phyloP scores from a whole-genome alignment of 176 grass and related monocot species.

The Cymbopogon citratus region DNA sequence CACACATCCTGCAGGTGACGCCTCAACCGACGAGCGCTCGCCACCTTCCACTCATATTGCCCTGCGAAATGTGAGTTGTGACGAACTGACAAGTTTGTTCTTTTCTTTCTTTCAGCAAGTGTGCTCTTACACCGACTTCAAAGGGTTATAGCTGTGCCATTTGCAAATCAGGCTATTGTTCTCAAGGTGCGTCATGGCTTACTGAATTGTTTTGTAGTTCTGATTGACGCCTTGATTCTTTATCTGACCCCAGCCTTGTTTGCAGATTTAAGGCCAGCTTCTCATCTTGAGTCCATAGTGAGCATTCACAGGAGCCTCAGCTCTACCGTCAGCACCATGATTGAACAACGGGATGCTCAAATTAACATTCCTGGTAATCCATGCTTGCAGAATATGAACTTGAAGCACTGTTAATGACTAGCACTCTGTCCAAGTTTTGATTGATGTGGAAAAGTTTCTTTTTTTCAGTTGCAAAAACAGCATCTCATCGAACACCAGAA shows the following conservation, averaged over 20 bases:
- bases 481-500: conserved; percentile 46
- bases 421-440: background rate
- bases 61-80: background rate
- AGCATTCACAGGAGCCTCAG: conserved; percentile 66
- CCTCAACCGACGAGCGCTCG: background rate
- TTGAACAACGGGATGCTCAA: conserved; percentile 32
- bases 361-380: conserved; percentile 48
- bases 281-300: conserved; percentile 70
- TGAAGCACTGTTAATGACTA: background rate
- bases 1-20: conserved; percentile 83
- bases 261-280: conserved; percentile 43
- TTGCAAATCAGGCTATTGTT: conserved; percentile 57
- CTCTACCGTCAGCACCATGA: conserved; percentile 64
- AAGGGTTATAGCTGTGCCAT: conserved; percentile 65
- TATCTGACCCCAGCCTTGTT: background rate
- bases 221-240: background rate
- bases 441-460: background rate
- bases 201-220: background rate
- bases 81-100: conserved; percentile 18
- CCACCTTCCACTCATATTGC: background rate
- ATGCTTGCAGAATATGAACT: background rate
- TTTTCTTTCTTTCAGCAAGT: conserved; percentile 49
- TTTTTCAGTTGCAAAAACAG: conserved; percentile 45
- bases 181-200: conserved; percentile 47
- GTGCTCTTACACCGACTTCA: conserved; percentile 29